Conservation (phyloP, 129 eudicot genomes). For the Lactuca sativa region DNA sequence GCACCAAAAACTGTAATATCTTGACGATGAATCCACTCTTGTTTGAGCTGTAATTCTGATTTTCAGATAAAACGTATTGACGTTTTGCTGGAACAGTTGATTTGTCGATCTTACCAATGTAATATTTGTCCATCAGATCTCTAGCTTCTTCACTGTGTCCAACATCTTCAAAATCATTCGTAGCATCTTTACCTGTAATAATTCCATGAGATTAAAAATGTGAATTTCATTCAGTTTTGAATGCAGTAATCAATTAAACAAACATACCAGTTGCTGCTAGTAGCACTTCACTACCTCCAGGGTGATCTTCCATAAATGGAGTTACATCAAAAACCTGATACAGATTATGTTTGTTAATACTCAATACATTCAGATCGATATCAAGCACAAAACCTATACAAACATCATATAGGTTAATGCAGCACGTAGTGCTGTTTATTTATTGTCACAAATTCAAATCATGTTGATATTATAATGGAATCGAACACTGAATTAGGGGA, state of each 20-base stretch:
- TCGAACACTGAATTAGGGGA: background rate
- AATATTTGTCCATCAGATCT: conserved; percentile 55
- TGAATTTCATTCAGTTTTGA: background rate
- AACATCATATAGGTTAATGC: background rate
- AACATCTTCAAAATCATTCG: conserved; percentile 6
- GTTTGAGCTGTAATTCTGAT: background rate
- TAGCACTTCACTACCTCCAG: conserved; percentile 91
- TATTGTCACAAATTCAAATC: background rate
- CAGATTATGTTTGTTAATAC: conserved; percentile 8
- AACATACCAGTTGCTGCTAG: conserved; percentile 67
- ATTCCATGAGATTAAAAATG: background rate
- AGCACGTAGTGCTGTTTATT: background rate
- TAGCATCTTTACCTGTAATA: conserved; percentile 16
- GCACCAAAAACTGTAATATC: conserved; percentile 22
- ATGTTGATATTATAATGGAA: background rate
- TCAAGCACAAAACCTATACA: background rate
- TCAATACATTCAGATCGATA: background rate
- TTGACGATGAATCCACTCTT: conserved; percentile 10
- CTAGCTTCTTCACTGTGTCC: conserved; percentile 51
- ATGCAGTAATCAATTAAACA: no score
- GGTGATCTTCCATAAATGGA: conserved; percentile 83
- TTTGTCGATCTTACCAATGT: conserved; percentile 59
- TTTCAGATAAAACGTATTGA: conserved; percentile 29
- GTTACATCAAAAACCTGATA: conserved; percentile 79
- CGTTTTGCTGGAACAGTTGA: conserved; percentile 63